Evolutionary conservation across 2,329 filamentous ascomycete genomes (phyloP), one percentile per base, ranked within the genome.

Genomic region (Capronia americana): DNA sequence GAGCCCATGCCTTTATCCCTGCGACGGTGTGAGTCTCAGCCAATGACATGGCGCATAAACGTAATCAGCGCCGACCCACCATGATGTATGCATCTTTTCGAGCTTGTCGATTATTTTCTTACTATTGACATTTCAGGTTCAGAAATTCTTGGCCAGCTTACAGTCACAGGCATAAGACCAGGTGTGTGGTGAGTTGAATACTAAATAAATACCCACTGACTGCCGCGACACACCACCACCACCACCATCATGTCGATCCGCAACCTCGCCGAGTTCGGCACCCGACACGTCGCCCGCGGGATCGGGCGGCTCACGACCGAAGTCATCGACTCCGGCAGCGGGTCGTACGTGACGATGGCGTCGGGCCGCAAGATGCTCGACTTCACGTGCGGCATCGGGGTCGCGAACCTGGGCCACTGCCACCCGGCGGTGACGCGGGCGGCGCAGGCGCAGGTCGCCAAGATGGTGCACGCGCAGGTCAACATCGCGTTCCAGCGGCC

Each of bases 401-500:
- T 77, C 63, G 71, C 74, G 10, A 78, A 78, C 54, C 68, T 77
- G 14, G 76, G 76, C 44, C 76, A 79, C 61, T 78, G 77, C 63
- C 76, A 79, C 65, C 76, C 77, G 1, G 72, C 67, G 14, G 75
- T 78, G 38, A 78, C 75, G 12, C 73, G 75, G 60, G 76, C 77
- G 12, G 76, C 76, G 17, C 76, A 78, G 59, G 65, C 69, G 2
- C 78, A 80, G 70, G 71, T 75, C 11, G 76, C 72, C 46, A 78
- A 74, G 48, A 74, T 80, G 17, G 77, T 79, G 53, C 78, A 80
- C 54, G 78, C 75, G 5, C 78, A 79, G 65, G 75, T 79, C 60
- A 79, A 79, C 70, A 79, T 79, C 60, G 78, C 77, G 0, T 79
- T 79, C 70, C 77, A 79, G 57, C 76, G 77, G 63, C 76, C 78